These are phyloP conservation scores for Daedaleopsis nitida DNA, from an alignment of 768 basidiomycete species.

Conservation along the genomic window DNA sequence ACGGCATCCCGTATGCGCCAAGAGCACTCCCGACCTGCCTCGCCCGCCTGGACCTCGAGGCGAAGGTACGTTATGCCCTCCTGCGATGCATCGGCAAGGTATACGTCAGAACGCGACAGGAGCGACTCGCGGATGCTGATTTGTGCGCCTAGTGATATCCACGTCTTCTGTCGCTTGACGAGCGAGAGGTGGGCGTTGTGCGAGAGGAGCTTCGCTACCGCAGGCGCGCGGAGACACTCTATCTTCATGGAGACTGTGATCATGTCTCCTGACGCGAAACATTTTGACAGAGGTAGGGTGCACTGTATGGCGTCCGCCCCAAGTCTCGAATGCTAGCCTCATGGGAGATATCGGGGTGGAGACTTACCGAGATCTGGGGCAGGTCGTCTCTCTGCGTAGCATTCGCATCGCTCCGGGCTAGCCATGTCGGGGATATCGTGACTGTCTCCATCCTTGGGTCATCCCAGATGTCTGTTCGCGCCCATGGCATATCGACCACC, in stretches of 20 bases:
- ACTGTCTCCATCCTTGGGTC: slow-evolving; percentile 36
- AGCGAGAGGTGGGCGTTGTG: slow-evolving; percentile 38
- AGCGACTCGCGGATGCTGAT: slow-evolving; percentile 32
- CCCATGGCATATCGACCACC: slow-evolving; percentile 34
- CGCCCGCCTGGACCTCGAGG: slow-evolving; percentile 40
- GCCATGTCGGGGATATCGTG: slow-evolving; percentile 19
- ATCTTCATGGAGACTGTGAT: slow-evolving; percentile 43
- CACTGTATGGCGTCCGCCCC: slow-evolving; percentile 29
- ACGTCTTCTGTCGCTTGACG: slow-evolving; percentile 37
- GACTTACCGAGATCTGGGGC: slow-evolving; percentile 12
- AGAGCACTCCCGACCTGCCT: slow-evolving; percentile 38
- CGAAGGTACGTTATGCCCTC: slow-evolving; percentile 39
- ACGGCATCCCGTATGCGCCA: slow-evolving; percentile 33
- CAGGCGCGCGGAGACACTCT: slow-evolving; percentile 38
- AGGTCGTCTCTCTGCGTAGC: slow-evolving; percentile 6
- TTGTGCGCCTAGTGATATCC: slow-evolving; percentile 27
- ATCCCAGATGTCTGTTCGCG: slow-evolving; percentile 20
- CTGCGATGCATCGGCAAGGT: slow-evolving; percentile 32
- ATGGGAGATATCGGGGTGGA: neutral
- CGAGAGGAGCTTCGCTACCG: slow-evolving; percentile 39
- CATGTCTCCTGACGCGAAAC: slow-evolving; percentile 42
- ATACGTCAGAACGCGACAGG: slow-evolving; percentile 25
- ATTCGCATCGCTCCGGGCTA: slow-evolving; percentile 7
- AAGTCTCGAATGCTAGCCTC: neutral
- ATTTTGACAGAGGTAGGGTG: slow-evolving; percentile 38